Evolutionary conservation across 78 protist genomes (phyloP).

Genomic region (Pelomyxa schiedti): DNA sequence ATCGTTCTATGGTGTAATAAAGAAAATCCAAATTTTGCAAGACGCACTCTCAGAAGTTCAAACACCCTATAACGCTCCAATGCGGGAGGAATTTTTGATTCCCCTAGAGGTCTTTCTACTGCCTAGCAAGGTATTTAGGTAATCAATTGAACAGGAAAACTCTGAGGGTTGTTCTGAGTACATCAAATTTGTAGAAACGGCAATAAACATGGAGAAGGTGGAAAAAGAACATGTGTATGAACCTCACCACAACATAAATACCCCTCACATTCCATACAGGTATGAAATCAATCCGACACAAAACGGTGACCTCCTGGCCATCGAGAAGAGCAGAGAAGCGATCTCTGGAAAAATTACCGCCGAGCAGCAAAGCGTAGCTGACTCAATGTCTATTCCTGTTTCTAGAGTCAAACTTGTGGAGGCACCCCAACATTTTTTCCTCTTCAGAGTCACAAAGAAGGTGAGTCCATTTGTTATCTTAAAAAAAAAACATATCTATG

Average conservation of each 20-base stretch:
- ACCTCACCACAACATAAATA: neutral
- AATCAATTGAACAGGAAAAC: too few species aligned
- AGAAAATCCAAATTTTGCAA: neutral
- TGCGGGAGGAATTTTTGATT: too few species aligned
- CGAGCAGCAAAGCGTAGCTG: slow-evolving; percentile 4
- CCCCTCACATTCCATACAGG: slow-evolving; percentile 45
- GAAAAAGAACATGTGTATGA: neutral
- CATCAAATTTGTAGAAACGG: slow-evolving; percentile 50
- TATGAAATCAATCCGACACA: slow-evolving; percentile 63
- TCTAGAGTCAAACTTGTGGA: slow-evolving; percentile 16
- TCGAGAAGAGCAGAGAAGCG: neutral
- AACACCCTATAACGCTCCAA: too few species aligned
- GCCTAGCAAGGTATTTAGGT: too few species aligned
- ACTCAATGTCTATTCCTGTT: slow-evolving; percentile 5
- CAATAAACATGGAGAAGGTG: slow-evolving; percentile 60
- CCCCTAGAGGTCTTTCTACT: too few species aligned
- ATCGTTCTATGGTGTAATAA: neutral
- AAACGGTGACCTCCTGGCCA: slow-evolving; percentile 29
- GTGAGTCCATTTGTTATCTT: neutral
- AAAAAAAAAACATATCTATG: neutral
- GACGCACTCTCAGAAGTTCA: neutral
- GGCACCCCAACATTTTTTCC: slow-evolving; percentile 18
- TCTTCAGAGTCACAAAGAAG: slow-evolving; percentile 14
- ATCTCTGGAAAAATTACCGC: slow-evolving; percentile 7
- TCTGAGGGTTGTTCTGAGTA: slow-evolving; percentile 4